These are phyloP conservation scores for Nakazawaea populi DNA, from an alignment of 805 yeast genomes.

Conservation along the genomic window DNA sequence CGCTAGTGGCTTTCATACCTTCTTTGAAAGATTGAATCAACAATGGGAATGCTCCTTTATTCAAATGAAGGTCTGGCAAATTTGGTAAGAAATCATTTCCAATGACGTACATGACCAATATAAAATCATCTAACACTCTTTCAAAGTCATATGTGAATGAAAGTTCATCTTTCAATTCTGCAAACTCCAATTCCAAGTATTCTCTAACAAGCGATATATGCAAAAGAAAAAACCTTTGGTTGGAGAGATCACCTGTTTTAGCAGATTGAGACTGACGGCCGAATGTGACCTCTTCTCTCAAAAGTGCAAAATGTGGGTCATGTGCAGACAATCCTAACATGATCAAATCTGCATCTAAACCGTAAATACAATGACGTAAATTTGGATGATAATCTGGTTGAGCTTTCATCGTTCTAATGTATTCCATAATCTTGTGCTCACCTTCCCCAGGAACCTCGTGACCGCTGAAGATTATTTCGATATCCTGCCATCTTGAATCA, in stretches of 20 bases:
- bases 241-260: slow-evolving; percentile 46
- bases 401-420: slow-evolving; percentile 74
- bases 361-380: slow-evolving; percentile 89
- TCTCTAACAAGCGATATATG: slow-evolving; percentile 89
- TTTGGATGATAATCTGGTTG: slow-evolving; percentile 70
- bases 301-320: slow-evolving; percentile 90
- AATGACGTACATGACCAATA: slow-evolving; percentile 85
- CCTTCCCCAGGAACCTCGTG: slow-evolving; percentile 99
- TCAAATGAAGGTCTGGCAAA: slow-evolving; percentile 86
- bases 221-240: slow-evolving; percentile 75
- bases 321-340: slow-evolving; percentile 89
- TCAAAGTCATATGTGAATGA: slow-evolving; percentile 79
- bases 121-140: slow-evolving; percentile 85
- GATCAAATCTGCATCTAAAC: slow-evolving; percentile 93
- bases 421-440: slow-evolving; percentile 95
- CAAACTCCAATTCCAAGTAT: slow-evolving; percentile 81
- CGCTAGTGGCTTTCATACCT: slow-evolving; percentile 66
- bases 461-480: slow-evolving; percentile 77
- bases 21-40: slow-evolving; percentile 83
- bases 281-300: slow-evolving; percentile 93
- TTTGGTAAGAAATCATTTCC: slow-evolving; percentile 98
- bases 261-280: slow-evolving; percentile 38
- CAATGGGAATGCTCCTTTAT: slow-evolving; percentile 96
- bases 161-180: slow-evolving; percentile 56
- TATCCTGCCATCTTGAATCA: slow-evolving; percentile 80